Base-by-base conservation (phyloP, 1,139 yeast genomes). In the Hansenula lynferdii region DNA sequence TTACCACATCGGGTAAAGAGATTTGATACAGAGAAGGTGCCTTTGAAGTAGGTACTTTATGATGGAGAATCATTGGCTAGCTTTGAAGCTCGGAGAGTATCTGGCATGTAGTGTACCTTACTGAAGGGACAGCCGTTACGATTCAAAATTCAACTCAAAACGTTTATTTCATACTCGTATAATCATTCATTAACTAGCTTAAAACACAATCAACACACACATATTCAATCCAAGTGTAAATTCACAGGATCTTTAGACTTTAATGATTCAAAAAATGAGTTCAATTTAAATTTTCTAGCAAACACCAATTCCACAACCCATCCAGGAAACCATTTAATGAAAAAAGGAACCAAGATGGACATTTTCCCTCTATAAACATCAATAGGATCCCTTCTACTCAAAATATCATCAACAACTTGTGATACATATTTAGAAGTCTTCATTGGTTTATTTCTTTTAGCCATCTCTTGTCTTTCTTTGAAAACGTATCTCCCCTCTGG, bases 391-490 rank as follows among this genome's bases (percentile, higher is more conserved):
- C 54, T 51, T 5, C 63, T 53, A 22, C 61, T 54, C 35, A 61
- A 46, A 20, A 74, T 62, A 50, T 79, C 85, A 36, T 61, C 54
- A 14, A 75, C 76, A 1, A 83, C 79, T 39, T 66, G 58, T 26
- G 51, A 51, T 3, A 90, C 89, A 54, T 77, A 85, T 0, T 41
- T 60, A 9, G 68, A 75, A 0, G 89, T 71, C 1, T 64, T 44
- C 73, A 80, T 76, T 19, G 94, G 92, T 17, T 62, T 59, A 57
- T 76, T 76, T 36, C 72, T 66, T 30, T 60, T 70, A 0, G 87
- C 80, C 85, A 85, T 77, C 38, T 67, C 60, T 51, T 76, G 73
- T 58, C 94, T 70, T 34, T 58, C 64, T 21, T 57, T 61, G 42
- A 82, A 63, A 0, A 81, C 73, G 20, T 61, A 67, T 19, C 57